phyloP scores from a whole-genome alignment of 2,329 filamentous ascomycete genomes.

The Elsinoe batatas region DNA sequence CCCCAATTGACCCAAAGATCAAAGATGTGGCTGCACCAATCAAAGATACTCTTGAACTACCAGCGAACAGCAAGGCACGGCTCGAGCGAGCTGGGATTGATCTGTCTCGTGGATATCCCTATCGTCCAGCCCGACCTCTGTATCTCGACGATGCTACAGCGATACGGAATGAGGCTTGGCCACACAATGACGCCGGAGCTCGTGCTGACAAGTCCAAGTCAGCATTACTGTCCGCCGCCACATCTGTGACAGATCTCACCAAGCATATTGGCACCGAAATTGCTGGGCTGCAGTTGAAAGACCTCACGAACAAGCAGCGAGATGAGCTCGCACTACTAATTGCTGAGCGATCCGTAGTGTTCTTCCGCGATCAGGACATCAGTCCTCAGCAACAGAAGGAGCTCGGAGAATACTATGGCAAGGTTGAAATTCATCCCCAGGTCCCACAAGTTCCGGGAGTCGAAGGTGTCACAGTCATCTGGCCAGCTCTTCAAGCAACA shows the following conservation, averaged over 20 bases:
- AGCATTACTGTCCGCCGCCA: conserved; percentile 50
- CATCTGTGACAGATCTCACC: conserved; percentile 53
- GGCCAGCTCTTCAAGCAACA: conserved; percentile 57
- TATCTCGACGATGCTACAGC: conserved; percentile 61
- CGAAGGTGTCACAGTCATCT: conserved; percentile 52
- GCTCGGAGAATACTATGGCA: conserved; percentile 54
- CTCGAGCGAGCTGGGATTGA: conserved; percentile 61
- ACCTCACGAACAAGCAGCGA: conserved; percentile 48
- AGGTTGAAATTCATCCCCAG: conserved; percentile 63
- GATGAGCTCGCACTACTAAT: conserved; percentile 55
- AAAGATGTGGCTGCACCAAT: conserved; percentile 51
- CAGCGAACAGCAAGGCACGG: conserved; percentile 46
- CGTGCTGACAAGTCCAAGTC: conserved; percentile 49
- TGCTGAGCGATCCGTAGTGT: conserved; percentile 56
- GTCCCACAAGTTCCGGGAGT: conserved; percentile 60
- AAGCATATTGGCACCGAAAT: conserved; percentile 56
- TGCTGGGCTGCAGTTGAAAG: conserved; percentile 52
- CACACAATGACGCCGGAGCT: conserved; percentile 51
- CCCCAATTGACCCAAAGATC: conserved; percentile 48
- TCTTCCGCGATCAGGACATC: conserved; percentile 53
- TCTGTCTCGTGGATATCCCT: conserved; percentile 60
- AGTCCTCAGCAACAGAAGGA: conserved; percentile 53
- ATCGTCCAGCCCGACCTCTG: conserved; percentile 55
- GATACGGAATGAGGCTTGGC: conserved; percentile 43
- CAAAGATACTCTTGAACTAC: conserved; percentile 56